phyloP scores from a whole-genome alignment of 768 basidiomycete genomes.

The Lactarius akahatsu region DNA sequence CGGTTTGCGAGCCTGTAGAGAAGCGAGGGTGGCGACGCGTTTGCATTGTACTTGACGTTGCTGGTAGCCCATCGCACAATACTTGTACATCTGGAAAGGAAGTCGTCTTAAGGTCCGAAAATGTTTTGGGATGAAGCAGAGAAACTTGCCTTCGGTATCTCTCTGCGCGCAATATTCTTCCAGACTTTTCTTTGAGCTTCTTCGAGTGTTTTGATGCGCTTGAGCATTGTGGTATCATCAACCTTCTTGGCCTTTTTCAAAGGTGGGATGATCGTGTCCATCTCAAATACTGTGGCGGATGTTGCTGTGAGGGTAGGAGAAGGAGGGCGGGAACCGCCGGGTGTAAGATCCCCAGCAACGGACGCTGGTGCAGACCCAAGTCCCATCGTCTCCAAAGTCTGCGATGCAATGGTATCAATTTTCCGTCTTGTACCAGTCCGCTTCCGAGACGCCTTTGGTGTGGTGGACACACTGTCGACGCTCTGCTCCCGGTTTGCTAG shows the following conservation, averaged over 20 bases:
- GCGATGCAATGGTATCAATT: slow-evolving; percentile 48
- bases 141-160: slow-evolving; percentile 71
- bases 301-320: slow-evolving; percentile 59
- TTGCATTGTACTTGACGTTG: slow-evolving; percentile 68
- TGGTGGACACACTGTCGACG: slow-evolving; percentile 54
- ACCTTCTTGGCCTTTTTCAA: slow-evolving; percentile 76
- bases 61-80: slow-evolving; percentile 63
- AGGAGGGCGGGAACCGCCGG: slow-evolving; percentile 63
- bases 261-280: slow-evolving; percentile 67
- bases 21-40: slow-evolving; percentile 71
- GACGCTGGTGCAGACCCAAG: slow-evolving; percentile 55
- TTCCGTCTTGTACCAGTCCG: slow-evolving; percentile 56
- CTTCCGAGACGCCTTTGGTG: slow-evolving; percentile 55
- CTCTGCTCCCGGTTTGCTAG: slow-evolving; percentile 49
- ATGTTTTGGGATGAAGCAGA: background rate
- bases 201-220: slow-evolving; percentile 74
- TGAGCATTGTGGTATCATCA: slow-evolving; percentile 68
- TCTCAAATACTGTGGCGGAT: slow-evolving; percentile 65
- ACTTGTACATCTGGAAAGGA: slow-evolving; percentile 69
- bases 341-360: slow-evolving; percentile 68
- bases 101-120: slow-evolving; percentile 1
- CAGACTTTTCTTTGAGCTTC: slow-evolving; percentile 87
- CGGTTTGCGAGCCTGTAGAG: slow-evolving; percentile 76
- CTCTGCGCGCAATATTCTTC: slow-evolving; percentile 82
- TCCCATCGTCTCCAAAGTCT: slow-evolving; percentile 50